phyloP scores from a whole-genome alignment of 176 grass and related monocot species.

The Secale cereale region DNA sequence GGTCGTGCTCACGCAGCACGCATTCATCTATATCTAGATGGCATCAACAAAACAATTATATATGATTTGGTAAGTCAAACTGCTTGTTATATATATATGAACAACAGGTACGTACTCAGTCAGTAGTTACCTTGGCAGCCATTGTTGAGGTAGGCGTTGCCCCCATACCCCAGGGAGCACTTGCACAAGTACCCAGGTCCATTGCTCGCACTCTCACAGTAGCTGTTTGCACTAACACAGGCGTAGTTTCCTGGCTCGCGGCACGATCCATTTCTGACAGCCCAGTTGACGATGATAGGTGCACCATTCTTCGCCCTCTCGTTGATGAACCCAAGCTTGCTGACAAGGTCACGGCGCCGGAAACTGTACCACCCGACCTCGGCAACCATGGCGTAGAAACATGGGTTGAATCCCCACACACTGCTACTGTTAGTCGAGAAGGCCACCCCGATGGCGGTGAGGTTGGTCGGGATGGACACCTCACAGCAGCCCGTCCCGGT shows the following conservation, averaged over 20 bases:
- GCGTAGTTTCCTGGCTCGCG: neutral
- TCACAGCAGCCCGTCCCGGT: neutral
- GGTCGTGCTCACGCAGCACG: neutral
- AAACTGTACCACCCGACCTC: constrained; percentile 14
- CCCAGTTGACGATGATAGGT: neutral
- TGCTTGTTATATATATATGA: too few relatives aligned
- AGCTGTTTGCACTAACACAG: constrained; percentile 21
- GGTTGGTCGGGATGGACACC: neutral
- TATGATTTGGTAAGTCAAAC: neutral
- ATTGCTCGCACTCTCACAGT: neutral
- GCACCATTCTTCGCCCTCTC: neutral
- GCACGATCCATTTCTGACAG: constrained; percentile 5
- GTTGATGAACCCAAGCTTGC: neutral
- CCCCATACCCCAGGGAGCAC: constrained; percentile 30
- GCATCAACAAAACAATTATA: neutral
- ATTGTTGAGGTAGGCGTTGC: constrained; percentile 16
- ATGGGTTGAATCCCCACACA: neutral
- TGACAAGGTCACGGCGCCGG: neutral
- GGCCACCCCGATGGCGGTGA: neutral
- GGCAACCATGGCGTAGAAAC: neutral
- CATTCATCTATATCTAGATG: constrained; percentile 24
- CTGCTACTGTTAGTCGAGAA: neutral
- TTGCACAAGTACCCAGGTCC: constrained; percentile 33
- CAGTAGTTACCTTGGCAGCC: constrained; percentile 19
- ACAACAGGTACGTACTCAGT: neutral